A percentile compares a stretch with the other conserved stretches of the same genome.
Evolutionary conservation across 2,329 filamentous ascomycete genomes (phyloP).

Genomic region (Blastomyces parvus): DNA sequence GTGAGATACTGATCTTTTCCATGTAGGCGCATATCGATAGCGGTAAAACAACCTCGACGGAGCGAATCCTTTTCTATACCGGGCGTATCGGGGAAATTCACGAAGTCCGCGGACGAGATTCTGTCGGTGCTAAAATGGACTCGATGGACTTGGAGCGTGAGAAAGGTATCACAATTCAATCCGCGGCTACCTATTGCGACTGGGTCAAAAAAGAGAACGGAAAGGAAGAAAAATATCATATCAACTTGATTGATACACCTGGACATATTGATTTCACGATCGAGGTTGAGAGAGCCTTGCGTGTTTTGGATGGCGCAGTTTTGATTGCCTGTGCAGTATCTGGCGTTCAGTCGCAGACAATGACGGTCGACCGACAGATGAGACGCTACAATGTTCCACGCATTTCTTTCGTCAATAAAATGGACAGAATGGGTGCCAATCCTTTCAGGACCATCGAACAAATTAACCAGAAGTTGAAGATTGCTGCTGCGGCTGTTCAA

Average conservation of each 20-base stretch:
- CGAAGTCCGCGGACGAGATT: constrained; percentile 81
- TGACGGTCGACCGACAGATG: constrained; percentile 98
- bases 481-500: constrained; percentile 86
- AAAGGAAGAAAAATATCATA: constrained; percentile 83
- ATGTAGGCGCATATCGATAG: constrained; percentile 80
- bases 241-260: constrained; percentile 97
- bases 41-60: constrained; percentile 92
- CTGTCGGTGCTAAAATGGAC: constrained; percentile 98
- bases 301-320: constrained; percentile 90
- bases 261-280: constrained; percentile 99
- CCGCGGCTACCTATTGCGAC: constrained; percentile 93
- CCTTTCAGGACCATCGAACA: constrained; percentile 96
- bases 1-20: background rate
- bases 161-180: constrained; percentile 98
- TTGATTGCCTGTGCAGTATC: constrained; percentile 98
- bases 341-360: constrained; percentile 95
- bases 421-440: constrained; percentile 98
- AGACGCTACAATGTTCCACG: constrained; percentile 93
- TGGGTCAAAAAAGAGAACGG: constrained; percentile 82
- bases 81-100: constrained; percentile 95
- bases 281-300: constrained; percentile 88
- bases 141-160: constrained; percentile 98
- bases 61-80: constrained; percentile 96
- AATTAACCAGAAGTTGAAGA: constrained; percentile 92
- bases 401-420: constrained; percentile 97